Evolutionary conservation across 1,284 basidiomycete genomes (phyloP).

Genomic region (Ceratobasidium sp.): DNA sequence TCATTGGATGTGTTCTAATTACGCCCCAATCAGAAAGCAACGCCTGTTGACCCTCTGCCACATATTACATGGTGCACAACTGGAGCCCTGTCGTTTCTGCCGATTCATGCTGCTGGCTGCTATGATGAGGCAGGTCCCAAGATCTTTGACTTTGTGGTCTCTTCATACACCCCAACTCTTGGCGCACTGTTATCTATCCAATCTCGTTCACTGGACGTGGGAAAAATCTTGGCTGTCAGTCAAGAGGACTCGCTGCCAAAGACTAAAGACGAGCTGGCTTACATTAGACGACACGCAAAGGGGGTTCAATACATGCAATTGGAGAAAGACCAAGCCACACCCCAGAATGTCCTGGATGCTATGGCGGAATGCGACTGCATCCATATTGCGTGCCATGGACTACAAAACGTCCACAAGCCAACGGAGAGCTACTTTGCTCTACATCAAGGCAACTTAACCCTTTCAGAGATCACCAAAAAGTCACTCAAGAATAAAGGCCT

Average conservation of each 20-base stretch:
- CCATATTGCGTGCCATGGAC: conserved; percentile 14
- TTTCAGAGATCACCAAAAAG: not conserved
- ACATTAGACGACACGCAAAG: not conserved
- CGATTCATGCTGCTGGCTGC: conserved; percentile 18
- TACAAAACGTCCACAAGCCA: not conserved
- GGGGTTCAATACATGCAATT: not conserved
- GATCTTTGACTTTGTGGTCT: conserved; percentile 17
- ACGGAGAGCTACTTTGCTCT: conserved; percentile 2
- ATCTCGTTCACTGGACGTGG: not conserved
- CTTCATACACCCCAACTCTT: conserved; percentile 19
- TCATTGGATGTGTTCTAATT: no score
- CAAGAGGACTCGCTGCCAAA: not conserved
- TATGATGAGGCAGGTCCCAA: not conserved
- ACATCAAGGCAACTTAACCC: not conserved
- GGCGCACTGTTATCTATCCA: not conserved
- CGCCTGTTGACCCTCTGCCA: not conserved
- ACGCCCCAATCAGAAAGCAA: no score
- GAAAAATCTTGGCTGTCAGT: not conserved
- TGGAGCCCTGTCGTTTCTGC: conserved; percentile 6
- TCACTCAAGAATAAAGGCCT: not conserved
- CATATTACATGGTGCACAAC: conserved; percentile 25
- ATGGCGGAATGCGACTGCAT: not conserved
- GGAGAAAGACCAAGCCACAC: not conserved
- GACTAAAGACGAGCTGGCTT: not conserved
- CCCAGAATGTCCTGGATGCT: not conserved